Base-by-base conservation (phyloP, 257 asterid genomes). In the Salvia hispanica region DNA sequence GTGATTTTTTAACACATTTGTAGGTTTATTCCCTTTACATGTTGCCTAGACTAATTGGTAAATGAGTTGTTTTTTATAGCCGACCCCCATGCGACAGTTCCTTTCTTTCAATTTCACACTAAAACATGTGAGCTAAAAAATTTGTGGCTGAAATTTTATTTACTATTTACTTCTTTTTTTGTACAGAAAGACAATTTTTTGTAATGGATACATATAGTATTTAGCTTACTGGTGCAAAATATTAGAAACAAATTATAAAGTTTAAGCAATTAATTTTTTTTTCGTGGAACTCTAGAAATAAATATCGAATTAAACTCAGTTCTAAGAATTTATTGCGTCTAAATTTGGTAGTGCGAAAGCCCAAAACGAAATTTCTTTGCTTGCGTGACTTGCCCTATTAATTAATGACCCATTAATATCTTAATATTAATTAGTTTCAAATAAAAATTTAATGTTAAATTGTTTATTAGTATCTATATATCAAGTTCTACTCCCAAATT, bases 41-140 rank as follows among this genome's bases (percentile, higher is more conserved):
- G 52, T 16, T n/a, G n/a, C n/a, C n/a, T n/a, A n/a, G n/a, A n/a
- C n/a, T n/a, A 69, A 75, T 25, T 60, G 64, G 60, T 44, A 54
- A 31, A 46, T 36, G 45, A 31, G 21, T 14, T 47, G 46, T 31
- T 57, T 25, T 2, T 46, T 58, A 72, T 73, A 63, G n/a, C n/a
- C n/a, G 74, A 77, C 83, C 75, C 62, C 70, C 87, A 83, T 76
- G 85, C 78, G 88, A 71, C 56, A 36, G 34, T 59, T 61, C 60
- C 31, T 76, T 47, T 75, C 51, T n/a, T 52, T 51, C 36, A 12
- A 55, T 67, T 64, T 42, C 39, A 62, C 82, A 66, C 69, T 52
- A 54, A 51, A 74, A 76, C 79, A 82, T 48, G 87, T 77, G 87
- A 5, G 39, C 12, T 40, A 5, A 1, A 25, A 25, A 18, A 52